Conservation (phyloP, 352 stramenopile species). For the Lagenidium giganteum region DNA sequence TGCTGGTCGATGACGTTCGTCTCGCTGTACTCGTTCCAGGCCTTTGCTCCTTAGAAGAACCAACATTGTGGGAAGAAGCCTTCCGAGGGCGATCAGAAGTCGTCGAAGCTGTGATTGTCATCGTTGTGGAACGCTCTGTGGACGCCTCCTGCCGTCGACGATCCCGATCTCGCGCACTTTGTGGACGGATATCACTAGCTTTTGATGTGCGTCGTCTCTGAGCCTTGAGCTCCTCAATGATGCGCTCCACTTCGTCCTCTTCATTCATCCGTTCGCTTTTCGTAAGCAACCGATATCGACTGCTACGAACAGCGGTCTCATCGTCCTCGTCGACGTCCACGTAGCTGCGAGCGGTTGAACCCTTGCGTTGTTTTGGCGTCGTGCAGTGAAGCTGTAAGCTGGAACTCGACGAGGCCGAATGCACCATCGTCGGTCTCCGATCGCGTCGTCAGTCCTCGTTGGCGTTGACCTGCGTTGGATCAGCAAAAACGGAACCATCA, state of each 20-base stretch:
- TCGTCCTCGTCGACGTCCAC: neutral
- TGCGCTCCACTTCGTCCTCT: slow-evolving; percentile 32
- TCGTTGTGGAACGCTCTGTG: neutral
- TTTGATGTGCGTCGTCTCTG: slow-evolving; percentile 10
- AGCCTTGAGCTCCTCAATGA: slow-evolving; percentile 32
- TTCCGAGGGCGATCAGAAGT: neutral
- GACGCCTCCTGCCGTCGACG: slow-evolving; percentile 2
- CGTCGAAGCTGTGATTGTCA: neutral
- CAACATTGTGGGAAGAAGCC: too few relatives aligned
- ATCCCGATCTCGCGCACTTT: neutral
- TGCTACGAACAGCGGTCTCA: slow-evolving; percentile 8
- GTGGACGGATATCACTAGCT: neutral
- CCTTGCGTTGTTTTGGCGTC: slow-evolving; percentile 14
- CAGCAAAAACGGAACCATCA: too few relatives aligned
- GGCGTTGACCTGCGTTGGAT: neutral
- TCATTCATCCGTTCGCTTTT: slow-evolving; percentile 29
- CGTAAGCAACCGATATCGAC: slow-evolving; percentile 38
- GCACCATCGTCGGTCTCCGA: slow-evolving; percentile 1
- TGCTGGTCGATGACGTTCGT: too few relatives aligned
- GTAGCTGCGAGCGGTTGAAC: too few relatives aligned
- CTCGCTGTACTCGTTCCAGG: too few relatives aligned
- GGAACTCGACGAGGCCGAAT: slow-evolving; percentile 6
- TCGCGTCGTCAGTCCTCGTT: too few relatives aligned
- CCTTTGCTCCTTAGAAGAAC: too few relatives aligned
- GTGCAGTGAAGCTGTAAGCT: slow-evolving; percentile 9